Conservation (phyloP, 257 asterid genomes). For the Mentha longifolia region DNA sequence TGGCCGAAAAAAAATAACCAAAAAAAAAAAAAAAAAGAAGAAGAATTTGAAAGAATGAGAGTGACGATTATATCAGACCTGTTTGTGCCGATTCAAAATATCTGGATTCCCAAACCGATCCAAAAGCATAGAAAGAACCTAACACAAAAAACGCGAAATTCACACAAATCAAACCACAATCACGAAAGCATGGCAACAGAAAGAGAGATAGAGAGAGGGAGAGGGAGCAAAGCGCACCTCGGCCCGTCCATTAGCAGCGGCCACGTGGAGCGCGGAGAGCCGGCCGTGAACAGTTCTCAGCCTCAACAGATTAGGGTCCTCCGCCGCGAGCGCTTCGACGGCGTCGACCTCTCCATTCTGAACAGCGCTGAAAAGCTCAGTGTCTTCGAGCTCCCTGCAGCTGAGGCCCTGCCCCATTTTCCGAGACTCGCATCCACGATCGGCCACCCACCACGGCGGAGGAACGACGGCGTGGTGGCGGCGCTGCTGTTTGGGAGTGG, state of each 20-base stretch:
- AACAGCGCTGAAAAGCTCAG: constrained; percentile 60
- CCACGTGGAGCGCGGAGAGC: constrained; percentile 71
- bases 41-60: not conserved
- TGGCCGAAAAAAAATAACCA: not conserved
- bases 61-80: constrained; percentile 47
- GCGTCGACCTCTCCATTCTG: constrained; percentile 68
- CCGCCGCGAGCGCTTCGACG: constrained; percentile 59
- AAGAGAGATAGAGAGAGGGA: not conserved
- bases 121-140: constrained; percentile 79
- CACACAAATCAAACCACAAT: constrained; percentile 31
- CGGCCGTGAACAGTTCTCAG: constrained; percentile 46
- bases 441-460: constrained; percentile 70
- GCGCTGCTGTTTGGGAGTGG: constrained; percentile 38
- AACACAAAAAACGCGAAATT: constrained; percentile 24
- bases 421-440: constrained; percentile 34
- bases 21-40: not conserved
- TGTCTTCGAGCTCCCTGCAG: constrained; percentile 51
- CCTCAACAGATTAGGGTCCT: constrained; percentile 52
- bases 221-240: constrained; percentile 48
- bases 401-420: constrained; percentile 77
- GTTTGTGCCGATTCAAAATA: constrained; percentile 74
- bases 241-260: constrained; percentile 72
- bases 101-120: constrained; percentile 71
- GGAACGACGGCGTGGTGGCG: constrained; percentile 42
- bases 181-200: not conserved